A percentile compares a stretch with the other conserved stretches of the same genome.
phyloP scores from a whole-genome alignment of 495 filamentous ascomycete genomes.

The Delitschia confertaspora region DNA sequence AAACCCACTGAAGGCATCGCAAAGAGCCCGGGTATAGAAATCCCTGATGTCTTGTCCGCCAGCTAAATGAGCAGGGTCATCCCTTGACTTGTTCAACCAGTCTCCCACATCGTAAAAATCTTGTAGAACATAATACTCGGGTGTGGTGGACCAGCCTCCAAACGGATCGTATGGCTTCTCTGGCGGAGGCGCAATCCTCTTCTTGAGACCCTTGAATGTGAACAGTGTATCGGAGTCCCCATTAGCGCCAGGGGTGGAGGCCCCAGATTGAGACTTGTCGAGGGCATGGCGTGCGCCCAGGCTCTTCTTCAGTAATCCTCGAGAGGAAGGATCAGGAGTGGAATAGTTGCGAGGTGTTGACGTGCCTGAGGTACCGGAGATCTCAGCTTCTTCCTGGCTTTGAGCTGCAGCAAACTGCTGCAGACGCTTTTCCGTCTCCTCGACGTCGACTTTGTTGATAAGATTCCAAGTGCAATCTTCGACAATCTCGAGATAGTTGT shows the following conservation, averaged over 20 bases:
- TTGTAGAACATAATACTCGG: slow-evolving; percentile 61
- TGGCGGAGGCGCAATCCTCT: slow-evolving; percentile 48
- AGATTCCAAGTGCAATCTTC: slow-evolving; percentile 87
- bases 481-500: slow-evolving; percentile 90
- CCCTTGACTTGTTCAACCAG: slow-evolving; percentile 55
- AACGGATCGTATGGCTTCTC: slow-evolving; percentile 85
- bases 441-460: slow-evolving; percentile 59
- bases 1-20: slow-evolving; percentile 84
- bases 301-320: slow-evolving; percentile 61
- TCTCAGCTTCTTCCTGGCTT: slow-evolving; percentile 51
- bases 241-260: slow-evolving; percentile 21
- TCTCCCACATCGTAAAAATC: slow-evolving; percentile 53
- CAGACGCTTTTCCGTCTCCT: slow-evolving; percentile 61
- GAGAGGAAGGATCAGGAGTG: slow-evolving; percentile 2
- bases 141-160: slow-evolving; percentile 58
- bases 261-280: slow-evolving; percentile 4
- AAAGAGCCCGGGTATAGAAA: slow-evolving; percentile 68
- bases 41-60: slow-evolving; percentile 77
- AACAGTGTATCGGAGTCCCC: slow-evolving; percentile 33
- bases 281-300: slow-evolving; percentile 27
- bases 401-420: slow-evolving; percentile 59
- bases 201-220: slow-evolving; percentile 69
- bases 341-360: background rate
- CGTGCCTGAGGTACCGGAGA: slow-evolving; percentile 13
- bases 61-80: slow-evolving; percentile 52